Base-by-base conservation (phyloP, 495 filamentous ascomycete species). In the Penicillium robsamsonii region DNA sequence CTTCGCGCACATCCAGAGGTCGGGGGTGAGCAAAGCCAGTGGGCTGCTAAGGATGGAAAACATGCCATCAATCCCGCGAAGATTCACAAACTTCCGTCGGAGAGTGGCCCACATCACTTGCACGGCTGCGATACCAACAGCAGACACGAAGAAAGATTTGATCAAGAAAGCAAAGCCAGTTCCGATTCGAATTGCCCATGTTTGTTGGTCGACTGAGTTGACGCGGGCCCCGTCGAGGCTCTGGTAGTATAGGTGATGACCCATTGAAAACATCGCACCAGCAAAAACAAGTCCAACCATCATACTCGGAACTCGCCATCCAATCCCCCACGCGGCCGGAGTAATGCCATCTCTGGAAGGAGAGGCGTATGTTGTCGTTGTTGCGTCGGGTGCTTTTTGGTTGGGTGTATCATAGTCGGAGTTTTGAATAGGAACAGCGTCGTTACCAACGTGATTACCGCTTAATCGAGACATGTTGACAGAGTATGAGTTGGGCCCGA, bases 41-140 rank as follows among this genome's bases (percentile, higher is more conserved):
- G 48, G 48, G 22, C 37, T 30, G 48, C 31, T 50, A 27, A 50
- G 20, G 33, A 50, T 18, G 33, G 17, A 4, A 30, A 50, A 50
- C 29, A 50, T 50, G 20, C 27, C 48, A 40, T 50, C 48, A 18
- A 50, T 50, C 27, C 15, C 48, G 48, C 48, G 31, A 38, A 50
- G 7, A 17, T 50, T 50, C 33, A 50, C 48, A 50, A 15, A 17
- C 20, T 50, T 50, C 11, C 20, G 31, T n/a, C 48, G 48, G 9
- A 50, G 48, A 11, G 48, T 50, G 20, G 48, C 48, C 48, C 48
- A 50, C 13, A 50, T 50, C 48, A 38, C 15, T 50, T 50, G 48
- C 33, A 22, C 33, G 11, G 48, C 48, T 30, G 48, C 48, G 33
- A 50, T 50, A 2, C 48, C 48, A 30, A 50, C 20, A 30, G 48